Base-by-base conservation (phyloP, 345 rosid species). In the Syzygium grande region DNA sequence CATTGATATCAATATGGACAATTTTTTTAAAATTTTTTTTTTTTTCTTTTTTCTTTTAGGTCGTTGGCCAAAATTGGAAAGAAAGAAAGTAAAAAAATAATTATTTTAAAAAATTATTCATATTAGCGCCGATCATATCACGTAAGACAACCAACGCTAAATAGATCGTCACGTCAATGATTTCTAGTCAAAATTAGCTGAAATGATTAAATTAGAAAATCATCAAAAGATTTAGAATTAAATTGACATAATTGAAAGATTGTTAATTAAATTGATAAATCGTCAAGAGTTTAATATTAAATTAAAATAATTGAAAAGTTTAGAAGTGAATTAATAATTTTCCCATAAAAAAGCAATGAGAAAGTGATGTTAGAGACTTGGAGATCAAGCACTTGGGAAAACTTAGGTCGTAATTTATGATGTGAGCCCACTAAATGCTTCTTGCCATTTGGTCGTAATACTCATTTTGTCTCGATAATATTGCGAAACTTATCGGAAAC, bases 81-180 rank as follows among this genome's bases (percentile, higher is more conserved):
- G 7, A 52, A 52, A 52, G 21, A 52, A 19, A 54, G 58, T 19
- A 7, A 55, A 55, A 7, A 22, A 21, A 21, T 7, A 8, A 9
- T 25, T 15, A 65, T 16, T 16, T 15, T 11, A 0, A 65, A 65
- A 65, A 16, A 7, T 30, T 15, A 4, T 65, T 2, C 11, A 16
- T 7, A 11, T 65, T 0, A 0, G 0, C 7, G 3, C 7, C 3
- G 0, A 0, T 29, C 8, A 1, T 14, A 5, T 29, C 1, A 2
- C 2, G 0, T 30, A 16, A 30, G 38, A 8, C 0, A 8, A 30
- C 2, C 6, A 0, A 0, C 2, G 3, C 0, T 30, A 1, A 4
- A 30, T 68, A 9, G 5, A 38, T 38, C 2, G 10, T 19, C 14
- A 19, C 0, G 0, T 17, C 6, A 17, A 11, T 1, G 2, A 9